Percentiles rank a stretch among this genome's conserved stretches.
Evolutionary conservation across 768 basidiomycete genomes (phyloP).

Genomic region (Lentinula raphanica): DNA sequence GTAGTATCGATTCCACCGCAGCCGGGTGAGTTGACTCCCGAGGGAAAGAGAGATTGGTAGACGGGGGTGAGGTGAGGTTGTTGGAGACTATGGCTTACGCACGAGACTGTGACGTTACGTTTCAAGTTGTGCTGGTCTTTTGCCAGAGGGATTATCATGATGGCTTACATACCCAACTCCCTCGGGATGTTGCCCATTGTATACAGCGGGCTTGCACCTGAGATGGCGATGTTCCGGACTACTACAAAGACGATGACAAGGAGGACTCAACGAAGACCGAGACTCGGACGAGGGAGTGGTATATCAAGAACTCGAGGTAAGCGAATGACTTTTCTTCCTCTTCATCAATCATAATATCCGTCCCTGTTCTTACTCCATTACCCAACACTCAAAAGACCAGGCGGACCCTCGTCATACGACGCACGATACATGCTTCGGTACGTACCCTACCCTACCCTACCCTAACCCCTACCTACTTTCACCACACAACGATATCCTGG

Average conservation of each 20-base stretch:
- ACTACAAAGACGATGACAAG: constrained; percentile 26
- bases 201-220: constrained; percentile 60
- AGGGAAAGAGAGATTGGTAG: constrained; percentile 57
- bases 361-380: too few relatives aligned
- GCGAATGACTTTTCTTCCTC: constrained; percentile 14
- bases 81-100: constrained; percentile 63
- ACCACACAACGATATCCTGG: too few relatives aligned
- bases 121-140: not conserved
- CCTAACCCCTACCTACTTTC: too few relatives aligned
- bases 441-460: too few relatives aligned
- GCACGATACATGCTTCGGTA: constrained; percentile 21
- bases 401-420: constrained; percentile 17
- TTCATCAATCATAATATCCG: not conserved
- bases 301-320: constrained; percentile 58
- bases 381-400: constrained; percentile 16
- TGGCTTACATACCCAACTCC: too few relatives aligned
- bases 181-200: too few relatives aligned
- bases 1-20: constrained; percentile 49
- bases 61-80: constrained; percentile 59
- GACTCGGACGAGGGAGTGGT: constrained; percentile 57
- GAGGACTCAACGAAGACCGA: too few relatives aligned
- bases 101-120: constrained; percentile 59
- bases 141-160: not conserved
- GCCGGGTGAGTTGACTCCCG: constrained; percentile 36
- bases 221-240: constrained; percentile 62